Conservation (phyloP, 2,329 filamentous ascomycete species). For the Helicocarpus griseus region DNA sequence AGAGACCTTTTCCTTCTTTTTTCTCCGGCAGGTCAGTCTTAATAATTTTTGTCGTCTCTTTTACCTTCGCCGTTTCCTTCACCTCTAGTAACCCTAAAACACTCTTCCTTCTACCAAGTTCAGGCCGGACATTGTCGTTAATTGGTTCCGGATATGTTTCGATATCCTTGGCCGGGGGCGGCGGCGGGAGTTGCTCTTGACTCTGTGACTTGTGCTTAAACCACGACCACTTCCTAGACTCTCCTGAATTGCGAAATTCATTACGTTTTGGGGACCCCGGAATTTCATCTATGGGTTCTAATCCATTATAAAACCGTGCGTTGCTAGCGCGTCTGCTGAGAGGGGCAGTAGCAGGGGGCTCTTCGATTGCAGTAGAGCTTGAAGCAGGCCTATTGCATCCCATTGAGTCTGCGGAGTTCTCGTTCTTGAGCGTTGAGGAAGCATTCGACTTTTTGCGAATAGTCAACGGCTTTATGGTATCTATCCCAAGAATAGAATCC, state of each 20-base stretch:
- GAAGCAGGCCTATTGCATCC: background rate
- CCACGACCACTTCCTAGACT: conserved; percentile 39
- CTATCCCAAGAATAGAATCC: conserved; percentile 37
- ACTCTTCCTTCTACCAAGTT: background rate
- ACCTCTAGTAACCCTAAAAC: background rate
- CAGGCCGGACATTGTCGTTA: background rate
- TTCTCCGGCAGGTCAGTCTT: conserved; percentile 2
- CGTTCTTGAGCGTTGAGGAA: conserved; percentile 1
- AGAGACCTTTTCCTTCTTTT: conserved; percentile 33
- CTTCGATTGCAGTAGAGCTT: background rate
- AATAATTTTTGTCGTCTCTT: background rate
- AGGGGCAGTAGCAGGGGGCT: background rate
- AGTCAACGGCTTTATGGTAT: conserved; percentile 42
- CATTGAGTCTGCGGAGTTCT: conserved; percentile 8
- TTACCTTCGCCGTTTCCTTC: too few relatives aligned
- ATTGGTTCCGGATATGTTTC: conserved; percentile 15
- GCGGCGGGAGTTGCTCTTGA: conserved; percentile 16
- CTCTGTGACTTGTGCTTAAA: conserved; percentile 28
- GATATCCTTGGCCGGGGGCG: conserved; percentile 16
- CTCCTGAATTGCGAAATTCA: conserved; percentile 14
- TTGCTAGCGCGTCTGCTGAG: conserved; percentile 3
- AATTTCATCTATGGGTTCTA: conserved; percentile 36
- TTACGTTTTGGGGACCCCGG: conserved; percentile 24
- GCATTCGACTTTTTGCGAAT: conserved; percentile 40
- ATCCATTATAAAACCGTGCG: conserved; percentile 19